phyloP scores from a whole-genome alignment of 768 basidiomycete genomes.

The Baorangia bicolor region DNA sequence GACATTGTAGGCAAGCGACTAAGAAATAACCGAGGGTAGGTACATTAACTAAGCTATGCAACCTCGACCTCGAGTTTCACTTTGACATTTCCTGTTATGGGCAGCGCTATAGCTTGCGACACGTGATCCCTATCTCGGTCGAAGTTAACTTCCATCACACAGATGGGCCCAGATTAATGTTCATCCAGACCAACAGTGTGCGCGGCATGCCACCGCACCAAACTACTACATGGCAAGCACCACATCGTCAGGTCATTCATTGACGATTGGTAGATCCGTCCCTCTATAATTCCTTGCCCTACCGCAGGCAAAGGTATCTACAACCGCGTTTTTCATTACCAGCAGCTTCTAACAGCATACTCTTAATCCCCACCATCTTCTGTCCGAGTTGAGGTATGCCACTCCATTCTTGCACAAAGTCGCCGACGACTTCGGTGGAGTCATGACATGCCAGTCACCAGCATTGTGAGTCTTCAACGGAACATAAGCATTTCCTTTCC shows the following conservation, averaged over 20 bases:
- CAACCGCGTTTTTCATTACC: background rate
- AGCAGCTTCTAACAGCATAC: background rate
- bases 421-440: constrained; percentile 10
- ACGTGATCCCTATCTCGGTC: constrained; percentile 11
- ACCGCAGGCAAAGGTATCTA: background rate
- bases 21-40: background rate
- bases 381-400: background rate
- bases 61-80: background rate
- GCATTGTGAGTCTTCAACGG: background rate
- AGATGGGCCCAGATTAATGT: background rate
- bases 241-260: background rate
- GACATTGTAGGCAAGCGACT: constrained; percentile 16
- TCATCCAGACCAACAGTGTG: background rate
- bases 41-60: background rate
- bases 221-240: background rate
- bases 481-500: background rate
- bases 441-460: constrained; percentile 1
- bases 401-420: background rate
- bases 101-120: background rate
- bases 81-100: background rate
- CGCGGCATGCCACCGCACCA: background rate
- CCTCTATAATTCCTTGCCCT: background rate
- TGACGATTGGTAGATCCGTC: background rate
- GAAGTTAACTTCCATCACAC: background rate
- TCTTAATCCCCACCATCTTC: background rate